Conservation (phyloP, 441 rosid species). For the Breynia disticha region DNA sequence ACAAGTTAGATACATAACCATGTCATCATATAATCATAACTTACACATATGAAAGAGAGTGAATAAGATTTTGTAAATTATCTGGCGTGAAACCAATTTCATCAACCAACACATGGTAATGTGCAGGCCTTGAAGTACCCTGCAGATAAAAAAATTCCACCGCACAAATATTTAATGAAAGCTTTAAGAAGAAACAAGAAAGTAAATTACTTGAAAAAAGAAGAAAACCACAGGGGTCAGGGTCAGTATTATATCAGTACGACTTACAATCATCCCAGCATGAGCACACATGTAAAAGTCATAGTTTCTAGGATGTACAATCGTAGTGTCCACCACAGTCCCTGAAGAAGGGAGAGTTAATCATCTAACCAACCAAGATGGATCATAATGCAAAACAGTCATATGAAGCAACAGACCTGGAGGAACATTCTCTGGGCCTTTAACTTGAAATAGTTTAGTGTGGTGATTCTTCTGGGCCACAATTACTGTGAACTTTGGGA, state of each 20-base stretch:
- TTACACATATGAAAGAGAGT: constrained; percentile 79
- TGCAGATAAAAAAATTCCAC: constrained; percentile 7
- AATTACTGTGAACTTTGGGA: constrained; percentile 85
- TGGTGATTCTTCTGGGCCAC: constrained; percentile 89
- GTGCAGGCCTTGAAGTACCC: constrained; percentile 95
- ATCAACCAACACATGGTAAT: constrained; percentile 80
- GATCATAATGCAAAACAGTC: neutral
- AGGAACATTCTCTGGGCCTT: constrained; percentile 68
- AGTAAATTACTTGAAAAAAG: neutral
- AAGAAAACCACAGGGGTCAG: neutral
- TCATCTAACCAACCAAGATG: constrained; percentile 4
- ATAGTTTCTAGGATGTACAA: constrained; percentile 77
- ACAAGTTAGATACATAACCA: no score
- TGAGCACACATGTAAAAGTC: constrained; percentile 96
- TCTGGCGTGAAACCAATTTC: constrained; percentile 84
- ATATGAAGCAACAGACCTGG: constrained; percentile 32
- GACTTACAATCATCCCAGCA: constrained; percentile 65
- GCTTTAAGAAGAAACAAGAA: constrained; percentile 4
- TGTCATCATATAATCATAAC: constrained; percentile 14
- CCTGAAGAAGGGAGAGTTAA: constrained; percentile 31
- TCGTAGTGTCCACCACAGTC: constrained; percentile 75
- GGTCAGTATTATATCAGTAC: neutral
- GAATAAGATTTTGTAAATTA: constrained; percentile 59
- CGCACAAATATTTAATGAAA: neutral
- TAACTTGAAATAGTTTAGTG: constrained; percentile 65